phyloP scores from a whole-genome alignment of 2,329 filamentous ascomycete genomes.

The Dothideomycetidae sp. region DNA sequence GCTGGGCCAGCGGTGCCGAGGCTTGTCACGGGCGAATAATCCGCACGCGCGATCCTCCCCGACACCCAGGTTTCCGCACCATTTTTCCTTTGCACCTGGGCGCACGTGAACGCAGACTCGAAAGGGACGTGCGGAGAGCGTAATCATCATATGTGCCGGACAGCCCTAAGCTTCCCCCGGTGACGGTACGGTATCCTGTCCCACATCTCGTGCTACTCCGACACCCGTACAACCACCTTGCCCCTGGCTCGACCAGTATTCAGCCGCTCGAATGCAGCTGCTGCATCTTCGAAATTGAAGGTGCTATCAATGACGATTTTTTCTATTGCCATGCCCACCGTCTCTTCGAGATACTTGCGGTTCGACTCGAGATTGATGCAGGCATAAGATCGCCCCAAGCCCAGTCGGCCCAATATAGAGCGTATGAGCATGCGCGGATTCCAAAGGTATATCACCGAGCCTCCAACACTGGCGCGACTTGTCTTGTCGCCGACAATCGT shows the following conservation, averaged over 20 bases:
- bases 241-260: conserved; percentile 22
- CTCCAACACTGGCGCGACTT: conserved; percentile 20
- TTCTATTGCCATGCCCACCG: conserved; percentile 42
- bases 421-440: conserved; percentile 26
- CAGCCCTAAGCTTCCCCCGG: no score
- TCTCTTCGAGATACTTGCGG: conserved; percentile 37
- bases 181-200: no score
- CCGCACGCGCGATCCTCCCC: no score
- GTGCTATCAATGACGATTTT: conserved; percentile 42
- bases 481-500: conserved; percentile 29
- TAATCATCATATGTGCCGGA: no score
- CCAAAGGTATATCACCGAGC: conserved; percentile 12
- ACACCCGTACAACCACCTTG: conserved; percentile 21
- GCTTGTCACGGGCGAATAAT: no score
- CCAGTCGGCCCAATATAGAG: conserved; percentile 31
- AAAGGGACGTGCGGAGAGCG: no score
- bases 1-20: no score
- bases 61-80: no score
- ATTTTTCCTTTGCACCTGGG: no score
- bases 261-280: conserved; percentile 22
- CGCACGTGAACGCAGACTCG: no score
- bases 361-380: conserved; percentile 29
- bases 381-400: conserved; percentile 25
- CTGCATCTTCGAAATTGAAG: conserved; percentile 42
- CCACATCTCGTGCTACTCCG: not conserved